A percentile compares a stretch with the other conserved stretches of the same genome.
phyloP scores from a whole-genome alignment of 345 rosid genomes.

The Dimocarpus longan region DNA sequence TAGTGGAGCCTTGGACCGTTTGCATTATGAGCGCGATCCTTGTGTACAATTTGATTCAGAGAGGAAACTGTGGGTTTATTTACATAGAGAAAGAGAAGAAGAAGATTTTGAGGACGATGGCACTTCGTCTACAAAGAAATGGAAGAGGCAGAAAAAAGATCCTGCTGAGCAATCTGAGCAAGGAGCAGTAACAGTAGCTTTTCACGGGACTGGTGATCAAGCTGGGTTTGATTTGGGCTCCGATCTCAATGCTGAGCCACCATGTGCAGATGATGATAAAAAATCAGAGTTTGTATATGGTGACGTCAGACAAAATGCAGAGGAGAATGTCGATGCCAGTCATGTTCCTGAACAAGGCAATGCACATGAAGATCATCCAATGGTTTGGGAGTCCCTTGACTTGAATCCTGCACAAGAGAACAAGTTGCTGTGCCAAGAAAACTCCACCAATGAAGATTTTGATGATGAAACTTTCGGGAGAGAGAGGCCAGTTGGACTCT shows the following conservation, averaged over 20 bases:
- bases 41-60: conserved; percentile 94
- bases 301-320: conserved; percentile 56
- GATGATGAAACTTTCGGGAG: conserved; percentile 67
- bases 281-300: conserved; percentile 35
- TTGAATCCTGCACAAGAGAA: conserved; percentile 54
- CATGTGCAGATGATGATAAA: conserved; percentile 50
- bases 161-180: conserved; percentile 80
- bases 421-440: conserved; percentile 77
- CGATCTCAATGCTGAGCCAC: conserved; percentile 62
- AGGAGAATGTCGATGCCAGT: conserved; percentile 46
- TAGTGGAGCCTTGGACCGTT: conserved; percentile 97
- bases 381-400: conserved; percentile 60
- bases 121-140: conserved; percentile 98
- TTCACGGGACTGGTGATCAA: conserved; percentile 55
- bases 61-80: conserved; percentile 96
- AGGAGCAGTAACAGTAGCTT: conserved; percentile 70
- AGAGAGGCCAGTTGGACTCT: conserved; percentile 50
- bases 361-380: conserved; percentile 45
- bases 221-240: conserved; percentile 69
- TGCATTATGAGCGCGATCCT: conserved; percentile 99
- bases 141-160: conserved; percentile 98
- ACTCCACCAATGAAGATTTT: conserved; percentile 87
- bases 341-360: conserved; percentile 42
- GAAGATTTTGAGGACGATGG: conserved; percentile 99
- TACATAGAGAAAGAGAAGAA: conserved; percentile 96